Base-by-base conservation (phyloP, 768 basidiomycete species). In the Rhizopogon vesiculosus region DNA sequence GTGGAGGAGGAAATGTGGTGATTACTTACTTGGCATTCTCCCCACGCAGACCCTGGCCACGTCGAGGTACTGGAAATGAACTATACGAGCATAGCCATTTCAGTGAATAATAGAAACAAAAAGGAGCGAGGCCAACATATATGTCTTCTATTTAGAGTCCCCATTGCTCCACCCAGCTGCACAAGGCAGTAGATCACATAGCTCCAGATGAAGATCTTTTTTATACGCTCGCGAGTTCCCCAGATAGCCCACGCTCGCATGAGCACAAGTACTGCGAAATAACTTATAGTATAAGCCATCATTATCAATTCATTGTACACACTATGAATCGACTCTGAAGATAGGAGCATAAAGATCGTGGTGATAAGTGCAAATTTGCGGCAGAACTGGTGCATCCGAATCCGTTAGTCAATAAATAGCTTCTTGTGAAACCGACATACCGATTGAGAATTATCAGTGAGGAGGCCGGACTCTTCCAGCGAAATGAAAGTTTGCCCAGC, bases 221-320 rank as follows among this genome's bases (percentile, higher is more conserved):
- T 29, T 13, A 44, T 31, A 6, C 13, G 10, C 38, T 19, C 16
- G 3, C 25, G 31, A 16, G 55, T 40, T 29, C 44, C 56, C 56
- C 56, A 58, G 25, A 58, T 42, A 31, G 54, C 57, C 54, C 57
- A 58, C 3, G 54, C 55, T 15, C 54, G 42, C 41, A 56, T 38
- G 9, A 58, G 45, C 15, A 58, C 57, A 15, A 58, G 45, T 25
- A 58, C 57, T 58, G 7, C 7, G 3, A 0, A 16, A 10, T 35
- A 8, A 15, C 5, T 29, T 55, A 22, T 13, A 55, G 19, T 15
- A n/a, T 3, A 10, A 15, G n/a, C 53, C 29, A 22, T 6, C 0
- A 15, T 19, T 2, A 12, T 33, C 15, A 8, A 38, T 5, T 16
- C 13, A 45, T 6, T 9, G n/a, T 7, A 56, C 57, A 19, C 13